Evolutionary conservation across 1,284 basidiomycete species (phyloP), one percentile per base, ranked within the genome.

Genomic region (Cerrena zonata): DNA sequence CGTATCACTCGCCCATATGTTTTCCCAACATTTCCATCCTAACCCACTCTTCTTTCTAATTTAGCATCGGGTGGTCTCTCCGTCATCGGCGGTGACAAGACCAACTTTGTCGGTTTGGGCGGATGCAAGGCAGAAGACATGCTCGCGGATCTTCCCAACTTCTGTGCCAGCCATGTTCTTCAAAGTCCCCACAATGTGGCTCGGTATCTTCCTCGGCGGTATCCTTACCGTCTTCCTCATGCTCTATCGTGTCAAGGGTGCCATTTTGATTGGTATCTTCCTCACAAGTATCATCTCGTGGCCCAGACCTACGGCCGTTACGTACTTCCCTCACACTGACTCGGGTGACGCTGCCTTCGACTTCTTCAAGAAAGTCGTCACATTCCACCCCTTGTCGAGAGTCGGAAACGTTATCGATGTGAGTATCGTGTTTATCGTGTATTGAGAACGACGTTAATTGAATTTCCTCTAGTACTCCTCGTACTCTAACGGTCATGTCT

Each of bases 171-270:
- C n/a, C 80, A 78, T 51, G 84, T 91, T 11, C 68, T 93, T 38
- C 85, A 80, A 51, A 81, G 72, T 56, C 89, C n/a, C 89, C 2
- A 86, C 83, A 3, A 81, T 90, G 68, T 94, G 91, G 91, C 72
- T 94, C n/a, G 91, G 92, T 47, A 81, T 94, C 53, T 91, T 93
- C 68, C 71, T 84, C 18, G 91, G 91, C 57, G 92, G 91, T 81
- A 76, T 94, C 56, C 65, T 91, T 47, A 91, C 89, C 1, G 75
- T 86, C 10, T 69, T 91, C 53, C 69, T 94, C 59, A 85, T 94
- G 78, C 74, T 94, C 57, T 94, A 91, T 71, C 86, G 89, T 51
- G 77, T 94, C 62, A 86, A 86, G 59, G 91, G 91, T 49, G 86
- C 89, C 4, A 84, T 92, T 61, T 79, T 92, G 36, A 82, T 91